Evolutionary conservation across 371 early-diverging fungal genomes (phyloP), one percentile per base, ranked within the genome.

Genomic region (Apophysomyces elegans): DNA sequence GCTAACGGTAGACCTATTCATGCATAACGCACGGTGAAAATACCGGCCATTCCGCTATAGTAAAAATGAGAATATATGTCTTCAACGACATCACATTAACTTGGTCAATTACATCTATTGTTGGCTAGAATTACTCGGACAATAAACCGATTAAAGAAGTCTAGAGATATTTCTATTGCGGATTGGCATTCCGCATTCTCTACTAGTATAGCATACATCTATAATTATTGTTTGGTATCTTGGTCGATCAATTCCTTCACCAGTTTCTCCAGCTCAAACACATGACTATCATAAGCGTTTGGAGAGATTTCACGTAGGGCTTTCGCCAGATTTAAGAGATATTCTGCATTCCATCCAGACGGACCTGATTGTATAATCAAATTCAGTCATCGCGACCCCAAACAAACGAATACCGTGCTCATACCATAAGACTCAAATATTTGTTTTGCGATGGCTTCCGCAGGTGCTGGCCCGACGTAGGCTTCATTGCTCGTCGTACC

Each of bases 401-500:
- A 36, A 60, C 14, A 16, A 26, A 8, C 39, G 8, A 32, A 59
- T 47, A 61, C 37, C 12, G 32, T 59, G 37, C 37, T 38, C 65
- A 61, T 83, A 67, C 95, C 97, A 58, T 76, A 77, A 0, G 91
- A 83, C 7, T 70, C 67, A 16, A 81, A 82, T 58, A 97, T 94
- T 57, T 91, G 90, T 11, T 72, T 37, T 0, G 96, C 95, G 46
- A 96, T 88, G 0, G 71, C 71, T n/a, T 86, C 84, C n/a, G 81
- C 56, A 4, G 88, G 77, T 36, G 89, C 87, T 1, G 91, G 90
- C 1, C 96, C 95, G 2, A 91, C 85, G 74, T 93, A 96, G 9
- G 90, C 88, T 56, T 90, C 89, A 71, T 97, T 96, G 35, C 84
- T 74, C 7, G 89, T 88, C 1, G 90, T 89, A 18, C 89, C 96